Base-by-base conservation (phyloP, 164 flowering plant species). In the Tetracentron sinense region DNA sequence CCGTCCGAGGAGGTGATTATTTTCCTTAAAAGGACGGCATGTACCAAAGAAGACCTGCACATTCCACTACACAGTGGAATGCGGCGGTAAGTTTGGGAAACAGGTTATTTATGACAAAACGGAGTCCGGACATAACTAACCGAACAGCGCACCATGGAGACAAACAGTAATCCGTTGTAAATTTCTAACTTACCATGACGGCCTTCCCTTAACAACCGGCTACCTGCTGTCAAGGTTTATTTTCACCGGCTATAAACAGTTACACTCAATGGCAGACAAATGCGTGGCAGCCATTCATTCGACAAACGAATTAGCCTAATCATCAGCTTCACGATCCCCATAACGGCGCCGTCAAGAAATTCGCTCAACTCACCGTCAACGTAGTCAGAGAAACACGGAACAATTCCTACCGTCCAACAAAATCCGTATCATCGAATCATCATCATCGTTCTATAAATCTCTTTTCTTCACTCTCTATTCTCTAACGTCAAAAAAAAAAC, bases 291-390 rank as follows among this genome's bases (percentile, higher is more conserved):
- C 4, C 17, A 5, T 3, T 33, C 33, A 63, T 54, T 63, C 42
- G 53, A n/a, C 16, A 16, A 6, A 42, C 1, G 15, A 28, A 55
- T 42, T 42, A 14, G 50, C 58, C 12, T 30, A 29, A 61, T 38
- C 35, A 47, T n/a, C 60, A 54, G 58, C 62, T 23, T 53, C 63
- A n/a, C 29, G 46, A 67, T 70, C 60, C 12, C 33, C 42, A 50
- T 64, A 70, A 77, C 75, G 69, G 74, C 75, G 67, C 69, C 67
- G 64, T 71, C 79, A 76, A 26, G 48, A 21, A 19, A 0, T 17
- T 58, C 54, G 60, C 60, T 54, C 16, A 1, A 16, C 75, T 71
- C 61, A 51, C 71, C 69, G 69, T 62, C 71, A 71, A 68, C 74
- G 63, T 67, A 52, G 67, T n/a, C n/a, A n/a, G n/a, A n/a, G n/a